Conservation (phyloP, 1,139 yeast species). For the Pichia sp. region DNA sequence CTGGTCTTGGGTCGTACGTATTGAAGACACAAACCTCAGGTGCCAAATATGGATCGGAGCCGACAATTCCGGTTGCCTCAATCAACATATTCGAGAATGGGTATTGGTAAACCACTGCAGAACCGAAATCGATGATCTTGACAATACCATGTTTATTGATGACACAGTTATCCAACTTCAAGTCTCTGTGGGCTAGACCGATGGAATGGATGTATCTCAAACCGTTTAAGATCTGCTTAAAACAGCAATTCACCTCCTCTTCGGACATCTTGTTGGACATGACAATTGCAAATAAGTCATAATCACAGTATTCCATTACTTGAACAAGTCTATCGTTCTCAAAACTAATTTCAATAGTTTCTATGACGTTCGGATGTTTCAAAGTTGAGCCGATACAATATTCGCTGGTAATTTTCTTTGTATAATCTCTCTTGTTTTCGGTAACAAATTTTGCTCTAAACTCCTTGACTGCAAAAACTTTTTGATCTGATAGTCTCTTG, state of each 20-base stretch:
- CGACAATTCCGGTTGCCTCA: slow-evolving; percentile 89
- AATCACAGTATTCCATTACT: slow-evolving; percentile 97
- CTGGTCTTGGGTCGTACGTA: slow-evolving; percentile 86
- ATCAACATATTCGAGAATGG: slow-evolving; percentile 80
- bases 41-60: slow-evolving; percentile 96
- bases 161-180: slow-evolving; percentile 92
- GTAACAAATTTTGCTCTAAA: slow-evolving; percentile 81
- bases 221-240: slow-evolving; percentile 82
- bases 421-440: slow-evolving; percentile 83
- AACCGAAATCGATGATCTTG: slow-evolving; percentile 92
- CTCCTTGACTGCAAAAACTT: slow-evolving; percentile 94
- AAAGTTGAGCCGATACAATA: slow-evolving; percentile 95
- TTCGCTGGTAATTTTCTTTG: slow-evolving; percentile 94
- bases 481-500: slow-evolving; percentile 72
- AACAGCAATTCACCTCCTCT: slow-evolving; percentile 82
- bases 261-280: slow-evolving; percentile 93
- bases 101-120: slow-evolving; percentile 89
- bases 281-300: slow-evolving; percentile 93
- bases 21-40: slow-evolving; percentile 83
- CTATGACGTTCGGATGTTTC: slow-evolving; percentile 90
- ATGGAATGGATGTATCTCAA: slow-evolving; percentile 77
- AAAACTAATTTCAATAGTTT: slow-evolving; percentile 86
- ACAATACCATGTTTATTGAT: slow-evolving; percentile 80
- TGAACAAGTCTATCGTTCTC: slow-evolving; percentile 85
- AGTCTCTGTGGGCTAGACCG: slow-evolving; percentile 94